phyloP scores from a whole-genome alignment of 805 yeast genomes.

The Hanseniaspora vineae region DNA sequence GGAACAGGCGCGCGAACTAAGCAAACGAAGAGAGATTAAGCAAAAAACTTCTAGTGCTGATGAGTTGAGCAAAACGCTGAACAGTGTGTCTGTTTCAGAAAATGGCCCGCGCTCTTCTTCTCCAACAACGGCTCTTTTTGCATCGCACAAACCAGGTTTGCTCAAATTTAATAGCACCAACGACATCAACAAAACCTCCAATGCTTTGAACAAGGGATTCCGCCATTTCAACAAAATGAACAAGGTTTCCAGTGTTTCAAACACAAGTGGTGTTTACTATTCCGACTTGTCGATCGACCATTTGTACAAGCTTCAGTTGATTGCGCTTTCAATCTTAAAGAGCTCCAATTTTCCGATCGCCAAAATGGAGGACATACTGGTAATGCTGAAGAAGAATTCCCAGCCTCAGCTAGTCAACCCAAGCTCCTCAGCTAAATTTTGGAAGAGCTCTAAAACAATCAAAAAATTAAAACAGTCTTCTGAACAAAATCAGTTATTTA shows the following conservation, averaged over 20 bases:
- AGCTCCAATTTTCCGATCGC: constrained; percentile 23
- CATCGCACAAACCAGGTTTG: too few species aligned
- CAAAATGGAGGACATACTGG: constrained; percentile 23
- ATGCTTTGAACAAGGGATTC: constrained; percentile 53
- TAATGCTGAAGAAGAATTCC: constrained; percentile 15
- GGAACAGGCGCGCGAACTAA: constrained; percentile 85
- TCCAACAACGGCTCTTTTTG: too few species aligned
- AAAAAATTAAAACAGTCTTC: constrained; percentile 5
- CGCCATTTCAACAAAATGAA: constrained; percentile 49
- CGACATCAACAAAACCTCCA: constrained; percentile 14
- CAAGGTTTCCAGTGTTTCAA: constrained; percentile 13
- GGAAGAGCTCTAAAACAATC: constrained; percentile 29
- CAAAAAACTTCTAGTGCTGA: too few species aligned
- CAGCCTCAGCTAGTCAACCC: constrained; percentile 14
- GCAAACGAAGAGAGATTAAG: constrained; percentile 33
- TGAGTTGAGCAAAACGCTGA: too few species aligned
- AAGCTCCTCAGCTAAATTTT: constrained; percentile 16
- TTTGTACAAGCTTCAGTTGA: constrained; percentile 46
- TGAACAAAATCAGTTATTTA: constrained; percentile 46
- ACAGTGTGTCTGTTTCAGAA: too few species aligned
- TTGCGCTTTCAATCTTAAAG: constrained; percentile 28
- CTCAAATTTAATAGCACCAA: constrained; percentile 6
- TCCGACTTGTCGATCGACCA: constrained; percentile 32
- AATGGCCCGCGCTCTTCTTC: too few species aligned
- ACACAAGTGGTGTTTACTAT: constrained; percentile 35